Evolutionary conservation across 164 flowering plant species (phyloP).

Genomic region (Nymphaea colorata): DNA sequence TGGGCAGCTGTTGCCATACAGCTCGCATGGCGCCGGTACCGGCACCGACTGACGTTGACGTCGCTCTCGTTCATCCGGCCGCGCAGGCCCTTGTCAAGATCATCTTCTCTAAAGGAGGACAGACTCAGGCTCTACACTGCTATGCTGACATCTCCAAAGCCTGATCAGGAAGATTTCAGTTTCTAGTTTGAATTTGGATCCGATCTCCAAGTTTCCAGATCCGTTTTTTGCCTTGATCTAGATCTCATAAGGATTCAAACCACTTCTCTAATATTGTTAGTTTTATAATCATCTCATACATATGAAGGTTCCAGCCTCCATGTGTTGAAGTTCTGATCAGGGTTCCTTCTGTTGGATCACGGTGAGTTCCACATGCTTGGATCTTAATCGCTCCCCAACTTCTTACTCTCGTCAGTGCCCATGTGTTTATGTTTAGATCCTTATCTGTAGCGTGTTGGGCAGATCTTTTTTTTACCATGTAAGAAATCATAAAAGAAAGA

Average conservation of each 20-base stretch:
- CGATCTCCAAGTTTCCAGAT: neutral
- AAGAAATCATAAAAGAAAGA: too few relatives aligned
- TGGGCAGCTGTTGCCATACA: conserved; percentile 98
- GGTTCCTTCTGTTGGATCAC: too few relatives aligned
- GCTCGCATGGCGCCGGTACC: conserved; percentile 85
- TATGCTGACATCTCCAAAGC: conserved; percentile 85
- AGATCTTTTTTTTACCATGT: too few relatives aligned
- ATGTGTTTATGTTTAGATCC: too few relatives aligned
- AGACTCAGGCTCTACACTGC: conserved; percentile 82
- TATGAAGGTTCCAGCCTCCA: too few relatives aligned
- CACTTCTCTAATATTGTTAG: too few relatives aligned
- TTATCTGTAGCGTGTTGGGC: too few relatives aligned
- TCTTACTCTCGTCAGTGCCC: too few relatives aligned
- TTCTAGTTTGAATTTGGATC: conserved; percentile 14
- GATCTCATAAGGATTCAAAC: neutral
- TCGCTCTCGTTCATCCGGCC: conserved; percentile 83
- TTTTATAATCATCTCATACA: too few relatives aligned
- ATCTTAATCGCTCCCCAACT: too few relatives aligned
- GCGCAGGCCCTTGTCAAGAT: conserved; percentile 65
- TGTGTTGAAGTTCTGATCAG: too few relatives aligned
- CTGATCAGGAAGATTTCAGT: conserved; percentile 70
- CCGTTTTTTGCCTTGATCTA: neutral
- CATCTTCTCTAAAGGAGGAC: conserved; percentile 79
- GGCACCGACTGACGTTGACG: conserved; percentile 63
- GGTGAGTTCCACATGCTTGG: too few relatives aligned